phyloP scores from a whole-genome alignment of 1,139 yeast genomes.

The Magnusiomyces paraingens region DNA sequence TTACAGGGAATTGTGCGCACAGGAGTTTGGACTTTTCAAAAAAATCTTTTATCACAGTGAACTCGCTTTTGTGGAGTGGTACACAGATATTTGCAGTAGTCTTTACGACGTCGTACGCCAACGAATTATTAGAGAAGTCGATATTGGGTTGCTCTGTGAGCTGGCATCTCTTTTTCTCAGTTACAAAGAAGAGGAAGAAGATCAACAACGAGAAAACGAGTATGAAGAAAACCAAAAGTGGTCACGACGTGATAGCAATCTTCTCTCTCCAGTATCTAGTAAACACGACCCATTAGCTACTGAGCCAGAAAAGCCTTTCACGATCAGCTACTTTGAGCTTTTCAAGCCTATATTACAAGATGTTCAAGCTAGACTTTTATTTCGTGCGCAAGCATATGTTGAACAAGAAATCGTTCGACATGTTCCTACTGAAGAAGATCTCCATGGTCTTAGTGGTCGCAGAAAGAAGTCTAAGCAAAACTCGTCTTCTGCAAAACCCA shows the following conservation, averaged over 20 bases:
- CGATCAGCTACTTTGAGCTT: conserved; percentile 48
- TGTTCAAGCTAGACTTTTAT: conserved; percentile 71
- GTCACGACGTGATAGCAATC: conserved; percentile 1
- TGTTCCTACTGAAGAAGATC: conserved; percentile 60
- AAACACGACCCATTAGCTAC: not conserved
- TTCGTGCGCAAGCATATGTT: conserved; percentile 66
- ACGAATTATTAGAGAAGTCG: conserved; percentile 59
- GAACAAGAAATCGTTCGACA: conserved; percentile 63
- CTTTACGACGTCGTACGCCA: conserved; percentile 65
- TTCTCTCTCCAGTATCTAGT: not conserved
- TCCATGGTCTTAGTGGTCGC: conserved; percentile 47
- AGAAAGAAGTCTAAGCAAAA: conserved; percentile 22
- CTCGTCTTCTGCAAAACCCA: conserved; percentile 5
- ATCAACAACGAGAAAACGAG: conserved; percentile 20
- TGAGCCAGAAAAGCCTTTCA: not conserved
- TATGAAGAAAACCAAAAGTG: not conserved
- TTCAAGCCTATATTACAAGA: conserved; percentile 70
- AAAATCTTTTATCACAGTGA: conserved; percentile 42
- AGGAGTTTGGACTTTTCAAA: conserved; percentile 55
- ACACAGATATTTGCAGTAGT: conserved; percentile 62
- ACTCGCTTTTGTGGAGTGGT: conserved; percentile 46
- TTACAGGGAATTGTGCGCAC: conserved; percentile 52
- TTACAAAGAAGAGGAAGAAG: conserved; percentile 53
- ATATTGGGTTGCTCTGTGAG: conserved; percentile 64
- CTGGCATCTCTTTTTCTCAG: conserved; percentile 64